phyloP scores from a whole-genome alignment of 352 stramenopile species.

The Globisporangium echinulatum region DNA sequence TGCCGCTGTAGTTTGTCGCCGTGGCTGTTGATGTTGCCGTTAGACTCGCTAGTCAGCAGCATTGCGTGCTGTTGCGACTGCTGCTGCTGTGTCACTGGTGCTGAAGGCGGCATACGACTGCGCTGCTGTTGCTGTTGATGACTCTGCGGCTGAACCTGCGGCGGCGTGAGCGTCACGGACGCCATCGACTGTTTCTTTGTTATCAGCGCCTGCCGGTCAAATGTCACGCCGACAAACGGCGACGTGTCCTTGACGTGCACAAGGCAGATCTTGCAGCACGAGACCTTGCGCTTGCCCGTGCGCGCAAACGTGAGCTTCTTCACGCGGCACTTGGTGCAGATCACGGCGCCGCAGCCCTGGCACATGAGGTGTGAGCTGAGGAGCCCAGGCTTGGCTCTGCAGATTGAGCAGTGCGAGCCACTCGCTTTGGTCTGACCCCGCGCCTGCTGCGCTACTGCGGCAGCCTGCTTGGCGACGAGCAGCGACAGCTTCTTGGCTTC shows the following conservation, averaged over 20 bases:
- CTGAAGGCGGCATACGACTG: background rate
- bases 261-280: slow-evolving; percentile 3
- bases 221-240: slow-evolving; percentile 47
- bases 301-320: slow-evolving; percentile 47
- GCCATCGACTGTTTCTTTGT: slow-evolving; percentile 16
- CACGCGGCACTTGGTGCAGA: slow-evolving; percentile 38
- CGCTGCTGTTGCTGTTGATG: slow-evolving; percentile 3
- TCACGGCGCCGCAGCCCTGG: slow-evolving; percentile 28
- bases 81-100: slow-evolving; percentile 3
- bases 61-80: slow-evolving; percentile 4
- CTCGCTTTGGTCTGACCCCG: background rate
- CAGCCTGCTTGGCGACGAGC: slow-evolving; percentile 42
- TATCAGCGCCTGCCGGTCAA: slow-evolving; percentile 24
- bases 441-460: slow-evolving; percentile 21
- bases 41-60: slow-evolving; percentile 3
- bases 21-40: slow-evolving; percentile 7
- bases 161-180: background rate
- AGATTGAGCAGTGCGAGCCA: slow-evolving; percentile 2
- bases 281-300: background rate
- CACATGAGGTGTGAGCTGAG: slow-evolving; percentile 22
- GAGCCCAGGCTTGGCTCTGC: slow-evolving; percentile 4
- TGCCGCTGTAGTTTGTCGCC: slow-evolving; percentile 18
- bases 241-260: slow-evolving; percentile 43
- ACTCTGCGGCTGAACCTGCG: background rate
- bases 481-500: slow-evolving; percentile 67